A percentile compares a stretch with the other conserved stretches of the same genome.
Conservation (phyloP, 139 green algal genomes). For the Limnomonas spitsbergensis region DNA sequence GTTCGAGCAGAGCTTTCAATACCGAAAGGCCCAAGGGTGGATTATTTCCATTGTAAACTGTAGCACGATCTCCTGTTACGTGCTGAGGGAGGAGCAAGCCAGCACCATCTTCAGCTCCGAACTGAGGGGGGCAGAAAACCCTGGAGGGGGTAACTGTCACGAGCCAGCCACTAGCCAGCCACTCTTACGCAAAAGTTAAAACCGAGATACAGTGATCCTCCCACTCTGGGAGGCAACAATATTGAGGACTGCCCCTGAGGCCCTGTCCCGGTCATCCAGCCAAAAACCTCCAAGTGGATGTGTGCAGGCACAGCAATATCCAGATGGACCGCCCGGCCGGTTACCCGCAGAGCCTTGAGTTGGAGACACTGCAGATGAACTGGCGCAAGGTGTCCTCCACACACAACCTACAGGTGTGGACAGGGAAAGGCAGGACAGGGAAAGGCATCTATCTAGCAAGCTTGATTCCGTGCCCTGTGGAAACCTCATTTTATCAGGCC, state of each 20-base stretch:
- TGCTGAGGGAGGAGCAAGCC: too few species aligned
- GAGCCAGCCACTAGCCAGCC: too few species aligned
- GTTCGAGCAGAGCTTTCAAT: too few species aligned
- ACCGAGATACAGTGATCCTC: background rate
- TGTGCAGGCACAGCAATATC: background rate
- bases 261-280: background rate
- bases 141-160: too few species aligned
- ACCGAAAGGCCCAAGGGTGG: too few species aligned
- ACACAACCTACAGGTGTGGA: background rate
- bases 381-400: background rate
- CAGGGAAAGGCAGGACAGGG: background rate
- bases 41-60: too few species aligned
- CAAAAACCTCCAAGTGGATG: background rate
- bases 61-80: too few species aligned
- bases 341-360: too few species aligned
- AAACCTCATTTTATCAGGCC: background rate
- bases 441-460: background rate
- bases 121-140: too few species aligned
- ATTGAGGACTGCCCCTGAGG: background rate
- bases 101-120: too few species aligned
- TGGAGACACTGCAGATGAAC: background rate
- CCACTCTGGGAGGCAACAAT: background rate
- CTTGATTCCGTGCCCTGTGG: background rate
- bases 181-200: too few species aligned
- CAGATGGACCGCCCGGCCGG: background rate